Evolutionary conservation across 257 asterid genomes (phyloP).

Genomic region (Nicotiana knightiana): DNA sequence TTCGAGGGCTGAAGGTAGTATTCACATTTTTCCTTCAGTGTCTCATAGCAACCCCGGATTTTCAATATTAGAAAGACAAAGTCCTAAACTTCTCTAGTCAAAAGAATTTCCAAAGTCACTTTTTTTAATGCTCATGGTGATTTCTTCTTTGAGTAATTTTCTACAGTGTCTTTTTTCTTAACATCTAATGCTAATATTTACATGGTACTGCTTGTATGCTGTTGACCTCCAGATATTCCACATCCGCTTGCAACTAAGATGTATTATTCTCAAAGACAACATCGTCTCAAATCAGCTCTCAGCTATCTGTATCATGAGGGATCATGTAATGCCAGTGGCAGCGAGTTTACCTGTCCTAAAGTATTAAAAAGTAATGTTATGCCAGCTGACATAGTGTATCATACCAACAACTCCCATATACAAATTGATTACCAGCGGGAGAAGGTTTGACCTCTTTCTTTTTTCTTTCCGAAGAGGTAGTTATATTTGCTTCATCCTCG

Average conservation of each 20-base stretch:
- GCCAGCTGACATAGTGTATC: slow-evolving; percentile 30
- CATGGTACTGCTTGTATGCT: background rate
- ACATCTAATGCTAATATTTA: background rate
- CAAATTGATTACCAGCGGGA: slow-evolving; percentile 47
- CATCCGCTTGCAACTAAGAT: slow-evolving; percentile 88
- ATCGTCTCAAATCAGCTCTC: slow-evolving; percentile 56
- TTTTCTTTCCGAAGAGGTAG: background rate
- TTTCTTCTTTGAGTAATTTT: background rate
- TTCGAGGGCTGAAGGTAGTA: background rate
- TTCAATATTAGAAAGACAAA: background rate
- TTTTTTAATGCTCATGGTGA: background rate
- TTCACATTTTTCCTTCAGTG: background rate
- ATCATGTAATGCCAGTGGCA: slow-evolving; percentile 32
- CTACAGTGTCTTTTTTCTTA: background rate
- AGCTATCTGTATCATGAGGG: slow-evolving; percentile 48
- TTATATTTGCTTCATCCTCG: background rate
- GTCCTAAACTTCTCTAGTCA: background rate
- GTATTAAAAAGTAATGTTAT: slow-evolving; percentile 31
- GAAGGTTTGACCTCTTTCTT: slow-evolving; percentile 11
- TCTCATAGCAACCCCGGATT: background rate
- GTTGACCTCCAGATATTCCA: slow-evolving; percentile 47
- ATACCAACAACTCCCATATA: slow-evolving; percentile 30
- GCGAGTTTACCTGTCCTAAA: slow-evolving; percentile 27
- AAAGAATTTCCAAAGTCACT: background rate
- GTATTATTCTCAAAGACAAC: slow-evolving; percentile 66